Percentiles rank a stretch among this genome's conserved stretches.
Evolutionary conservation across 1,284 basidiomycete genomes (phyloP).

Genomic region (Puccinia hordei): DNA sequence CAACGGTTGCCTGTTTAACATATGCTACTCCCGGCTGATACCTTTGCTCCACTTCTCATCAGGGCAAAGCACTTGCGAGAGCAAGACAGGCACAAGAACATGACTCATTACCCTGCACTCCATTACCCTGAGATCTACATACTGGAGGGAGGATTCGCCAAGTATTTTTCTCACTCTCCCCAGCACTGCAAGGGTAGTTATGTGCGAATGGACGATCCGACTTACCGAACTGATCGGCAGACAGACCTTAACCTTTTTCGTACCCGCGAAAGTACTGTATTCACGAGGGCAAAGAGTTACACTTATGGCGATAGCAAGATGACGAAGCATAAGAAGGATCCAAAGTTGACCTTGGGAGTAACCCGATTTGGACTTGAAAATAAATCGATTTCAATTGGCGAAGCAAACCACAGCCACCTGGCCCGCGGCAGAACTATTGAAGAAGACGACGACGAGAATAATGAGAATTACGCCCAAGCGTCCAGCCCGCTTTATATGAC

Average conservation of each 20-base stretch:
- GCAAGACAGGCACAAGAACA: conserved; percentile 82
- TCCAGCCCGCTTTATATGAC: conserved; percentile 3
- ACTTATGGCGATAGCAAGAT: conserved; percentile 72
- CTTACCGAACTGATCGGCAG: conserved; percentile 73
- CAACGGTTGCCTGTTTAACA: conserved; percentile 4
- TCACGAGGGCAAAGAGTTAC: conserved; percentile 81
- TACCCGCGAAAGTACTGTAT: conserved; percentile 64
- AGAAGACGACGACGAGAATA: not conserved
- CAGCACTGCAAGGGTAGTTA: conserved; percentile 62
- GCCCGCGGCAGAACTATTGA: not conserved
- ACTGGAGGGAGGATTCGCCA: conserved; percentile 90
- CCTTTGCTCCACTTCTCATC: conserved; percentile 47
- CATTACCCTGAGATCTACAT: conserved; percentile 97
- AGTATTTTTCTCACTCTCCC: conserved; percentile 60
- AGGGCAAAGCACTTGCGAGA: conserved; percentile 90
- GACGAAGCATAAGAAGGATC: not conserved
- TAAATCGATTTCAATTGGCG: not conserved
- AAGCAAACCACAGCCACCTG: not conserved
- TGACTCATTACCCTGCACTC: conserved; percentile 83
- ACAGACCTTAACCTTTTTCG: conserved; percentile 89
- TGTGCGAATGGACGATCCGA: conserved; percentile 90
- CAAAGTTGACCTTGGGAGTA: not conserved
- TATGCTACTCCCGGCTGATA: conserved; percentile 16
- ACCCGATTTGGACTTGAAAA: not conserved
- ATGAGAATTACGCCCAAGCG: not conserved